A percentile compares a stretch with the other conserved stretches of the same genome.
These are phyloP conservation scores for Sarocladiaceae sp. DNA, from an alignment of 2,329 filamentous ascomycete species.

Conservation along the genomic window DNA sequence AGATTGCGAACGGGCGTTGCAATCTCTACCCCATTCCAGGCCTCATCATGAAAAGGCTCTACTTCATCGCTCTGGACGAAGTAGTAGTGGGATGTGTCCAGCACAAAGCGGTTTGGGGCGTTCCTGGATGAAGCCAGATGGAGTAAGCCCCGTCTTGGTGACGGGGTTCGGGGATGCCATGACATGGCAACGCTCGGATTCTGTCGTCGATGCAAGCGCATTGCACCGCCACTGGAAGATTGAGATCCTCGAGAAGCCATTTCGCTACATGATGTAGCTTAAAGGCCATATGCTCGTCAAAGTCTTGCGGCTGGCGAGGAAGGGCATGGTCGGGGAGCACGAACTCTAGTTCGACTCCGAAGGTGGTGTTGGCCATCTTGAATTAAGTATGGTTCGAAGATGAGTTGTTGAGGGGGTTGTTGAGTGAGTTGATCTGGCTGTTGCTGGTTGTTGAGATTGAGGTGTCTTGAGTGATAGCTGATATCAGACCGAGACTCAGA, in stretches of 20 bases:
- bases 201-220: no score
- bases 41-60: neutral
- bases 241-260: no score
- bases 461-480: no score
- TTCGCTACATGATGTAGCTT: neutral
- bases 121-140: no score
- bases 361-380: neutral
- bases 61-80: neutral
- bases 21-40: neutral
- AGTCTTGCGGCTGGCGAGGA: neutral
- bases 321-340: neutral
- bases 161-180: no score
- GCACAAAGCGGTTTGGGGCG: neutral
- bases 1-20: neutral
- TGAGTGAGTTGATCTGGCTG: no score
- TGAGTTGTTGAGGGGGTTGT: no score
- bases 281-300: neutral
- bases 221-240: no score
- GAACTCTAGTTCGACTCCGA: neutral
- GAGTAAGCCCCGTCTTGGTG: neutral
- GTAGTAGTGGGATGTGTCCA: neutral
- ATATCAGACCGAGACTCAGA: no score
- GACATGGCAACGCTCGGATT: no score
- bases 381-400: no score
- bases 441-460: neutral